These are phyloP conservation scores for Nevesoporus exiguus DNA, from an alignment of 768 basidiomycete species.

Conservation along the genomic window DNA sequence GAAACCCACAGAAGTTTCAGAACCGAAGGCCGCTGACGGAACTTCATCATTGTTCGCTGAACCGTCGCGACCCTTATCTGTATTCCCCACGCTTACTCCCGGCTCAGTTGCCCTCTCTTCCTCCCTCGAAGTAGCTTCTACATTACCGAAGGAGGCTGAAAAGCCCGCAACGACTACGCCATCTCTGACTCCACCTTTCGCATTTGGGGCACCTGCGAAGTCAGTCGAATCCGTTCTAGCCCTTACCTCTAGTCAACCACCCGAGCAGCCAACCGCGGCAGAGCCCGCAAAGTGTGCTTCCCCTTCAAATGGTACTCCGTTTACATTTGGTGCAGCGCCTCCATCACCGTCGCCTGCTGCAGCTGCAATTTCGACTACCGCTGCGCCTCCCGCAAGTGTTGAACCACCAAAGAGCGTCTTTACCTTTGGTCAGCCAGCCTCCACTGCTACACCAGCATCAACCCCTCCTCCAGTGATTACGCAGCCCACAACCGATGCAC, in stretches of 20 bases:
- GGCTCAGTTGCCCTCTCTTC: slow-evolving; percentile 4
- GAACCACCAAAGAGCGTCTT: slow-evolving; percentile 34
- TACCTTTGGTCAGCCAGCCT: slow-evolving; percentile 29
- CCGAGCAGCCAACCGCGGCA: slow-evolving; percentile 7
- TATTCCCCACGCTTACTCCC: slow-evolving; percentile 1
- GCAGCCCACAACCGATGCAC: slow-evolving; percentile 30
- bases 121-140: slow-evolving; percentile 3
- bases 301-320: slow-evolving; percentile 9
- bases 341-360: slow-evolving; percentile 1
- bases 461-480: slow-evolving; percentile 4
- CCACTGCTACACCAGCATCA: slow-evolving; percentile 7
- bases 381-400: slow-evolving; percentile 8
- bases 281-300: slow-evolving; percentile 8
- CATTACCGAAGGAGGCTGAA: slow-evolving; percentile 19
- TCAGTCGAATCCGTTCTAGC: slow-evolving; percentile 17
- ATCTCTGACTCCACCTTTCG: slow-evolving; percentile 22
- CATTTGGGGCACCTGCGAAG: slow-evolving; percentile 27
- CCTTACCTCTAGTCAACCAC: slow-evolving; percentile 3
- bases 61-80: slow-evolving; percentile 6
- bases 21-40: slow-evolving; percentile 3
- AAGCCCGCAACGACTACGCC: slow-evolving; percentile 7
- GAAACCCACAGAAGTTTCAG: slow-evolving; percentile 3
- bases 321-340: slow-evolving; percentile 29
- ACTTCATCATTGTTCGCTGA: slow-evolving; percentile 11
- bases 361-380: slow-evolving; percentile 7